Evolutionary conservation across 148 eudicot genomes (phyloP), one percentile per base, ranked within the genome.

Genomic region (Pharnaceum exiguum): DNA sequence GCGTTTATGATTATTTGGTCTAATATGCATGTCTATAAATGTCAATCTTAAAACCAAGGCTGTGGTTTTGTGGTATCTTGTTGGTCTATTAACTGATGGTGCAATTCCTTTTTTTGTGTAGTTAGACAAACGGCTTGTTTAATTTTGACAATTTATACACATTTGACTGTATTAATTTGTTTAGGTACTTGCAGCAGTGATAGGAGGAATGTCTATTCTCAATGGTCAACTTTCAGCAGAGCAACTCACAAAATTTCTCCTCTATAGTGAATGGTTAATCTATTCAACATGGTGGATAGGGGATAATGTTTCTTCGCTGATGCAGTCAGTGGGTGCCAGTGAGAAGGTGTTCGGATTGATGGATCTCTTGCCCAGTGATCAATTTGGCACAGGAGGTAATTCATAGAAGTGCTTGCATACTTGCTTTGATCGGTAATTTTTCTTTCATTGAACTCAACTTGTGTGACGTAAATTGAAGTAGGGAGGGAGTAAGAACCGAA

Each of bases 281-380:
- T 94, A 86, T 72, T 94, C 99, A 40, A 89, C 96, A 51, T 94
- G 99, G 99, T 94, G 86, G 89, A 77, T 94, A 60, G 99, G 96
- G 51, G 99, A 94, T 72, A 82, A 83, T 74, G 77, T 86, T n/a
- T 89, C 99, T 54, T 77, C 87, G 22, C 71, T 94, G 73, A 94
- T 89, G 96, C 99, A 94, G 67, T 94, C 99, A 59, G 84, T 94
- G 52, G 99, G 99, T 61, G 99, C 99, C 59, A 94, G 99, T 79
- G 99, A 94, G 75, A 86, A 94, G 69, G 99, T 94, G 61, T 94
- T 94, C 69, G 95, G 80, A 63, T 47, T 94, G 68, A 94, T 94
- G 83, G 99, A 94, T 79, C 83, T 80, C 53, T 42, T 71, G 39
- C 95, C 89, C 46, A 80, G 95, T 71, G 69, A 75, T 33, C 96